A percentile compares a stretch with the other conserved stretches of the same genome.
Conservation (phyloP, 2,329 filamentous ascomycete species). For the Hymenoscyphus scutula region DNA sequence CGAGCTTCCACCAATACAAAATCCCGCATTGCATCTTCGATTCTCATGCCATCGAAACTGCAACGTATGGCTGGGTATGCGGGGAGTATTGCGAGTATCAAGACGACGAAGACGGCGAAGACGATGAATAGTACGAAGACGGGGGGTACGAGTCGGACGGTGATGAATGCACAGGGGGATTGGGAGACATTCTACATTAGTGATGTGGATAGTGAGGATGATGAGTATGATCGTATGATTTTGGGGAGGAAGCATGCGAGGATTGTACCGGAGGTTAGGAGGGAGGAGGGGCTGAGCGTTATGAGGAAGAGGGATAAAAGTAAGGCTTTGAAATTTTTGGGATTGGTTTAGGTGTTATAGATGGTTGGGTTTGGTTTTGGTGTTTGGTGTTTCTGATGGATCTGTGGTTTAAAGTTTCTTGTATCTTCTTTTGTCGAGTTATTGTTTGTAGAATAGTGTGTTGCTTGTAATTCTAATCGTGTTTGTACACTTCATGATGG, state of each 20-base stretch:
- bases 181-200: conserved; percentile 35
- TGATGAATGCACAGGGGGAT: conserved; percentile 15
- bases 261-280: conserved; percentile 20
- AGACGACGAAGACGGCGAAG: conserved; percentile 13
- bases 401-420: background rate
- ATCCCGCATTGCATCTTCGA: background rate
- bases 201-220: conserved; percentile 37
- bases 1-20: background rate
- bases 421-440: no score
- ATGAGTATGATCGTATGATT: conserved; percentile 36
- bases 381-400: background rate
- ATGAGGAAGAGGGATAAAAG: conserved; percentile 30
- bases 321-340: conserved; percentile 42
- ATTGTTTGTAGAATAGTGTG: no score
- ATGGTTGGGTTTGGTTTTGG: background rate
- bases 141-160: conserved; percentile 4
- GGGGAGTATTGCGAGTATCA: background rate
- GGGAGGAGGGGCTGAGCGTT: conserved; percentile 10
- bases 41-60: background rate
- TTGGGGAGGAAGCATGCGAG: conserved; percentile 26
- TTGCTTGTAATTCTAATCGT: no score
- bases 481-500: no score
- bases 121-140: conserved; percentile 14
- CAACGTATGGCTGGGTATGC: background rate
- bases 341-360: conserved; percentile 28